Percentiles rank a stretch among this genome's conserved stretches.
phyloP scores from a whole-genome alignment of 2,329 filamentous ascomycete species.

The Fonsecaea multimorphosa region DNA sequence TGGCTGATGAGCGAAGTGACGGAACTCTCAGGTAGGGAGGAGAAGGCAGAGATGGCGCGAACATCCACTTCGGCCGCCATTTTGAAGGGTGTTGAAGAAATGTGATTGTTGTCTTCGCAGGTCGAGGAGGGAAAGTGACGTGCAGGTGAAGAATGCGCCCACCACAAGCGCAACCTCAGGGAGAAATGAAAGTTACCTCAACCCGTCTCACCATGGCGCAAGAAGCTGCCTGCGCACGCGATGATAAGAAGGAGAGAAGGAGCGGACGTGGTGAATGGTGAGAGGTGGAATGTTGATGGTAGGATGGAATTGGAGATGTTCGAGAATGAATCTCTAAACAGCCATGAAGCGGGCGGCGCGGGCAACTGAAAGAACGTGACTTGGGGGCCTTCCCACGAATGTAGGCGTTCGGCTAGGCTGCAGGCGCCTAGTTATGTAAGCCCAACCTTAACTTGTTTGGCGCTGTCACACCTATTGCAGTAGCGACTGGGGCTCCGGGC shows the following conservation, averaged over 20 bases:
- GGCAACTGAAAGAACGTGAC: slow-evolving; percentile 29
- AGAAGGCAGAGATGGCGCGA: slow-evolving; percentile 65
- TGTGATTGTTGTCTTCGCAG: background rate
- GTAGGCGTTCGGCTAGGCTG: slow-evolving; percentile 6
- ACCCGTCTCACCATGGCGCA: slow-evolving; percentile 28
- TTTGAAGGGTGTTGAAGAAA: slow-evolving; percentile 18
- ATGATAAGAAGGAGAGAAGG: slow-evolving; percentile 14
- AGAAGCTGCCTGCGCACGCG: slow-evolving; percentile 13
- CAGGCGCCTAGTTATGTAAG: slow-evolving; percentile 13
- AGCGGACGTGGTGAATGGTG: slow-evolving; percentile 15
- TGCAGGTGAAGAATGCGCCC: slow-evolving; percentile 18
- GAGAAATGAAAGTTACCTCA: slow-evolving; percentile 15
- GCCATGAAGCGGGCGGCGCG: slow-evolving; percentile 22
- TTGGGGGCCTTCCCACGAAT: background rate
- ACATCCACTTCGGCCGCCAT: slow-evolving; percentile 67
- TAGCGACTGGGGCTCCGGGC: background rate
- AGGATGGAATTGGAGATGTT: slow-evolving; percentile 14
- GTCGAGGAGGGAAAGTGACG: background rate
- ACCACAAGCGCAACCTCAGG: slow-evolving; percentile 24
- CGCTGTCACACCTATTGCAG: background rate
- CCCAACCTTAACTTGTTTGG: slow-evolving; percentile 4
- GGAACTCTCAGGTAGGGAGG: slow-evolving; percentile 62
- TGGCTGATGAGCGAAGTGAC: slow-evolving; percentile 61
- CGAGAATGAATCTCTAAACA: slow-evolving; percentile 27
- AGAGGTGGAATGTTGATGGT: slow-evolving; percentile 7